Percentiles rank a stretch among this genome's conserved stretches.
phyloP scores from a whole-genome alignment of 164 flowering plant species.

The Dillenia suffruticosa region DNA sequence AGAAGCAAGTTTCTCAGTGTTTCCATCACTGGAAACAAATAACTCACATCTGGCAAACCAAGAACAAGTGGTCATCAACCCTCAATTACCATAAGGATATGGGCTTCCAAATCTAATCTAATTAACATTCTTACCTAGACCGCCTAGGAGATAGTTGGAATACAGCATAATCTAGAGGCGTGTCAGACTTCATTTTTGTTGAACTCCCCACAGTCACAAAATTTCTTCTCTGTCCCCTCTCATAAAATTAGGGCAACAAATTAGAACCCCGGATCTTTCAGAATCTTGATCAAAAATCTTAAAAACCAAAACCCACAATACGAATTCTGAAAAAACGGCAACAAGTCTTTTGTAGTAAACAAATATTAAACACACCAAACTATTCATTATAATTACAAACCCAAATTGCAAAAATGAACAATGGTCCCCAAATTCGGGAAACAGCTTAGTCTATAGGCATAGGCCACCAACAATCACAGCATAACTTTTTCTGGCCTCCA shows the following conservation, averaged over 20 bases:
- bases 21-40: constrained; percentile 69
- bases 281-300: constrained; percentile 3
- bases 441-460: too few species aligned
- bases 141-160: constrained; percentile 78
- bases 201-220: neutral
- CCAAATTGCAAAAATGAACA: neutral
- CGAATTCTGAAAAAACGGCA: constrained; percentile 1
- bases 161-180: constrained; percentile 69
- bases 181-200: constrained; percentile 57
- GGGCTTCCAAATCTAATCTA: neutral
- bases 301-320: constrained; percentile 3
- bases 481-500: too few species aligned
- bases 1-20: constrained; percentile 88
- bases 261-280: constrained; percentile 5
- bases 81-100: neutral
- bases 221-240: constrained; percentile 12
- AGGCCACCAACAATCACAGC: too few species aligned
- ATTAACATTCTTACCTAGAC: constrained; percentile 47
- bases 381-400: neutral
- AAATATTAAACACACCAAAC: too few species aligned
- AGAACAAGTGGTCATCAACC: neutral
- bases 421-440: too few species aligned
- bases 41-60: constrained; percentile 74
- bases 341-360: neutral
- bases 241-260: constrained; percentile 1